Evolutionary conservation across 768 basidiomycete species (phyloP), one percentile per base, ranked within the genome.

Genomic region (Tricholomella constricta): DNA sequence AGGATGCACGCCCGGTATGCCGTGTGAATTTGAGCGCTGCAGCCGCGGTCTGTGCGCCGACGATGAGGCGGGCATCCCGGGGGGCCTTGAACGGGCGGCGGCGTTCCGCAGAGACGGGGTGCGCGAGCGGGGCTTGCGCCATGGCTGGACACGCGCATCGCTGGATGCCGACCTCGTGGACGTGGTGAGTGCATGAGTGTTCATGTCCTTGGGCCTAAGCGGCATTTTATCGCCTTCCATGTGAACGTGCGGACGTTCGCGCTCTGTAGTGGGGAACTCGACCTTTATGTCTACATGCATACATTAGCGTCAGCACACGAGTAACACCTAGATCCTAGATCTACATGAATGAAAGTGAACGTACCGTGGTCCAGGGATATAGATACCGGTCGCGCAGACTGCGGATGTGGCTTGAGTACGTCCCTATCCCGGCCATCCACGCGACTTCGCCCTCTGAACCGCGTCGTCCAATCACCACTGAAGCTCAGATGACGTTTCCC

Each of bases 401-500:
- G 36, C 65, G 50, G 41, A 62, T 64, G 55, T 58, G 58, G 37
- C 62, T 65, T 45, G 22, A 36, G 32, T 25, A 42, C 41, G 29
- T 42, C 44, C 22, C 31, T 32, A 9, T 42, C 44, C 20, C 27
- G 31, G 34, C 22, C 48, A 19, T 55, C 53, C 42, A 49, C 55
- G 15, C 58, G 56, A 51, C 52, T 65, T 62, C 48, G 54, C 61
- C 59, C 70, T 60, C 45, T 60, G 44, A 76, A 73, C 25, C 69
- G 69, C 50, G 63, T 74, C 22, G 76, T 71, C 76, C 78, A 78
- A 49, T 81, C 83, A 3, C 78, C 76, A 58, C 82, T 83, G 36
- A 86, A 69, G 51, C 77, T 84, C 25, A 85, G 65, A 52, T 81
- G 78, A 8, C 82, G 75, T 49, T 73, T 71, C 0, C 85, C 74